Percentiles rank a stretch among this genome's conserved stretches.
These are phyloP conservation scores for Pseudocercospora fuligena DNA, from an alignment of 2,329 filamentous ascomycete genomes.

Conservation along the genomic window DNA sequence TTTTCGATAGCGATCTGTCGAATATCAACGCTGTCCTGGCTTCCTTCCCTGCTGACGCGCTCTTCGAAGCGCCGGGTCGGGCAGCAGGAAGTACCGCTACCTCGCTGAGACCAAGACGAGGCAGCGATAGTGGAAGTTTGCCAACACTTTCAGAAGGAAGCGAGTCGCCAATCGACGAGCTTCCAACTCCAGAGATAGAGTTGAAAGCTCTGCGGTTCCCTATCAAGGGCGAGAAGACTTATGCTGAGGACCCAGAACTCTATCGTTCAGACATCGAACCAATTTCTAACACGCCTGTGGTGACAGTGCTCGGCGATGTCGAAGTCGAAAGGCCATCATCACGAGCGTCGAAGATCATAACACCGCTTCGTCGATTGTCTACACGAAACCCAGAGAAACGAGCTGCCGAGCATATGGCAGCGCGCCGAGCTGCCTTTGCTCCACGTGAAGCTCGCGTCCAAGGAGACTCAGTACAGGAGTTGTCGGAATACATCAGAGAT, in stretches of 20 bases:
- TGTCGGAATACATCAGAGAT: conserved; percentile 23
- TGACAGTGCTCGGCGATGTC: not conserved
- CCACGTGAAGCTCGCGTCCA: conserved; percentile 27
- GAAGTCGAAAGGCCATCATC: not conserved
- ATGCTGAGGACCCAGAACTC: not conserved
- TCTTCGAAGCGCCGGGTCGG: conserved; percentile 33
- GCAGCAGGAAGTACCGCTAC: conserved; percentile 7
- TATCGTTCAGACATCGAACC: not conserved
- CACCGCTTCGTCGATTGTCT: not conserved
- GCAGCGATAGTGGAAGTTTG: conserved; percentile 15
- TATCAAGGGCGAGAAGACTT: not conserved
- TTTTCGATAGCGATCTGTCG: conserved; percentile 9
- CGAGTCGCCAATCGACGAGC: conserved; percentile 17
- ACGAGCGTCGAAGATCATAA: not conserved
- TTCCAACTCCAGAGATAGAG: conserved; percentile 11
- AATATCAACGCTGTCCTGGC: conserved; percentile 17
- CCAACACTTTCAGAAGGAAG: conserved; percentile 22
- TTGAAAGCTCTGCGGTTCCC: conserved; percentile 1
- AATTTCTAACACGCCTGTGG: not conserved
- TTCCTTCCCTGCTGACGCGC: conserved; percentile 33
- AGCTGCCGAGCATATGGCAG: not conserved
- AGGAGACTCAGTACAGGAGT: conserved; percentile 19
- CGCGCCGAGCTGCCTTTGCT: not conserved
- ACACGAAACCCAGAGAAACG: not conserved
- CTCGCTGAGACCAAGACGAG: conserved; percentile 16